phyloP scores from a whole-genome alignment of 495 filamentous ascomycete species.

The Articulospora tetracladia region DNA sequence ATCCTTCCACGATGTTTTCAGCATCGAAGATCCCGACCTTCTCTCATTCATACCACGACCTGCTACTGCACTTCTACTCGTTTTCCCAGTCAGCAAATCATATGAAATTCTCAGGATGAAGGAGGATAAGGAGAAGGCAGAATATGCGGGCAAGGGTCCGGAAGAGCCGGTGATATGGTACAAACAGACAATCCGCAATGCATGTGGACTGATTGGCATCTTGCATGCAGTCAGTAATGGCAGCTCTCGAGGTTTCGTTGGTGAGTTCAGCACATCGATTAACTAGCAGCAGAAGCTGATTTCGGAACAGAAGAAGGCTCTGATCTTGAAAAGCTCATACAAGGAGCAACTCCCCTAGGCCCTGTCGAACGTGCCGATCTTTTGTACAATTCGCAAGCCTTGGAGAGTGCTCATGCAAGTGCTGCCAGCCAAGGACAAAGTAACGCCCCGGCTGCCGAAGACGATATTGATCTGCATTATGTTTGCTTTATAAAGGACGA shows the following conservation, averaged over 20 bases:
- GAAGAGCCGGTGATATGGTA: constrained; percentile 68
- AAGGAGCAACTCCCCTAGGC: constrained; percentile 43
- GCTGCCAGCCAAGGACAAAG: constrained; percentile 73
- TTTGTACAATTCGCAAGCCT: constrained; percentile 64
- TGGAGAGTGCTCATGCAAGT: constrained; percentile 69
- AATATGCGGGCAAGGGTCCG: constrained; percentile 39
- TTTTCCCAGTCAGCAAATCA: constrained; percentile 70
- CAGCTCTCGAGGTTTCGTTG: constrained; percentile 36
- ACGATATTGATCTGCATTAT: constrained; percentile 74
- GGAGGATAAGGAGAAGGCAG: constrained; percentile 52
- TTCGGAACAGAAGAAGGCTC: constrained; percentile 33
- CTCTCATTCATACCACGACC: constrained; percentile 81
- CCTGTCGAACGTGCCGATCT: constrained; percentile 61
- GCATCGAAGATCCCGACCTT: constrained; percentile 73
- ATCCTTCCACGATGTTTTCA: constrained; percentile 79
- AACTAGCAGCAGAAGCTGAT: constrained; percentile 4
- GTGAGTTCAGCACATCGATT: constrained; percentile 27
- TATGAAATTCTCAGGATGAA: constrained; percentile 63
- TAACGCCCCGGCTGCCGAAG: constrained; percentile 60
- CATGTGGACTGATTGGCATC: constrained; percentile 81
- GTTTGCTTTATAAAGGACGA: constrained; percentile 76
- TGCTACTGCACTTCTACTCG: constrained; percentile 75
- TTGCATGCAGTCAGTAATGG: constrained; percentile 70
- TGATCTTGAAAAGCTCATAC: constrained; percentile 38
- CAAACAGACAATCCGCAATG: constrained; percentile 84